Conservation (phyloP, 2,329 filamentous ascomycete species). For the Calonectria hawksworthii region DNA sequence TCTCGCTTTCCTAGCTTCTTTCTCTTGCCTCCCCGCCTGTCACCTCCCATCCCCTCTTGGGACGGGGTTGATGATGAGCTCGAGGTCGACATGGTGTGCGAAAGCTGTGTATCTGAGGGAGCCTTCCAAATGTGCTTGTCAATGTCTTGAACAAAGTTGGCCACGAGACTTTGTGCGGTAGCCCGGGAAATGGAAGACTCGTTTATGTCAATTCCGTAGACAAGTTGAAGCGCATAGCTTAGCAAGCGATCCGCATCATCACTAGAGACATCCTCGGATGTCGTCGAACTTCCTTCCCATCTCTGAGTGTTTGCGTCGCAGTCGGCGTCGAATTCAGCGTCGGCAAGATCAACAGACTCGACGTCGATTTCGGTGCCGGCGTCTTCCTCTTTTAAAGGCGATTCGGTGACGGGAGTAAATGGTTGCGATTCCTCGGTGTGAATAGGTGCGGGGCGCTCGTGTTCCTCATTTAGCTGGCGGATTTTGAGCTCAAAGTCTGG, state of each 20-base stretch:
- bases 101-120: slow-evolving; percentile 46
- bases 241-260: slow-evolving; percentile 54
- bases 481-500: slow-evolving; percentile 46
- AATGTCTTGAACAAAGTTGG: slow-evolving; percentile 52
- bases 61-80: slow-evolving; percentile 50
- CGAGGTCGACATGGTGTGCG: slow-evolving; percentile 49
- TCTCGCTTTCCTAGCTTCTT: slow-evolving; percentile 52
- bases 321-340: slow-evolving; percentile 17
- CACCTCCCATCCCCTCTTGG: slow-evolving; percentile 41
- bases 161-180: slow-evolving; percentile 49
- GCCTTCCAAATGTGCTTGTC: slow-evolving; percentile 51
- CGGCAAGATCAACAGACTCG: slow-evolving; percentile 26
- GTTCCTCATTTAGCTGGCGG: slow-evolving; percentile 31
- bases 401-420: slow-evolving; percentile 35
- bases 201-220: slow-evolving; percentile 55
- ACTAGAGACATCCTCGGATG: slow-evolving; percentile 48
- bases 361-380: slow-evolving; percentile 35
- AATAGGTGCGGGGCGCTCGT: not conserved
- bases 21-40: slow-evolving; percentile 49
- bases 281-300: slow-evolving; percentile 39
- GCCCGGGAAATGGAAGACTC: slow-evolving; percentile 48
- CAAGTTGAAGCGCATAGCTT: slow-evolving; percentile 53
- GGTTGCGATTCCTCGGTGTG: slow-evolving; percentile 25
- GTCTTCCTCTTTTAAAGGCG: slow-evolving; percentile 39
- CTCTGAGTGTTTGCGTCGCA: slow-evolving; percentile 27